A percentile compares a stretch with the other conserved stretches of the same genome.
Evolutionary conservation across 768 basidiomycete species (phyloP).

Genomic region (Boletus patriciae): DNA sequence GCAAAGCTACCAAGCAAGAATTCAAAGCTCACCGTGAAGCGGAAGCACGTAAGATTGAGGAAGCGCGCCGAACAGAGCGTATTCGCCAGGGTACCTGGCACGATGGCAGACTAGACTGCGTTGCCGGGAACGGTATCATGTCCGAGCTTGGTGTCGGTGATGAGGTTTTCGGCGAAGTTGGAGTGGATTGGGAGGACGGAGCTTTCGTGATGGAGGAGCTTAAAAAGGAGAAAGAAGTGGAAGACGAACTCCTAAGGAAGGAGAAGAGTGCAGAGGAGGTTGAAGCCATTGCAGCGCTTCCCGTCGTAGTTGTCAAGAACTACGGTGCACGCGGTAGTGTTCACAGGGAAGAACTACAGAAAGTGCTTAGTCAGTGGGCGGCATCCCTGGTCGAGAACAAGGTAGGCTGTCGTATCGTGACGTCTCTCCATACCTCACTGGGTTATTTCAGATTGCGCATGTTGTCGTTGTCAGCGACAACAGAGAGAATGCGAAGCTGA

Average conservation of each 20-base stretch:
- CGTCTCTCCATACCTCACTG: not conserved
- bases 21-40: conserved; percentile 40
- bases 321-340: conserved; percentile 60
- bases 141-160: conserved; percentile 83
- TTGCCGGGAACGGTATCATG: conserved; percentile 86
- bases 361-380: conserved; percentile 81
- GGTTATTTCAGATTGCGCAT: conserved; percentile 70
- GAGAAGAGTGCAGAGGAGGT: conserved; percentile 43
- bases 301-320: conserved; percentile 85
- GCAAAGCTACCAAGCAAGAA: conserved; percentile 41
- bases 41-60: conserved; percentile 38
- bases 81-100: conserved; percentile 75
- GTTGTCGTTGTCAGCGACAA: conserved; percentile 91
- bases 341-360: conserved; percentile 68
- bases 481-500: conserved; percentile 78
- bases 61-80: conserved; percentile 41
- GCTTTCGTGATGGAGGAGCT: conserved; percentile 18
- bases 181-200: conserved; percentile 8
- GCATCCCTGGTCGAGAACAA: conserved; percentile 78
- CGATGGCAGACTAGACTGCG: conserved; percentile 80
- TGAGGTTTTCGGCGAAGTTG: conserved; percentile 47
- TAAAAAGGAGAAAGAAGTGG: conserved; percentile 29
- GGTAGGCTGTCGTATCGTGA: conserved; percentile 39
- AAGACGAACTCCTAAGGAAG: conserved; percentile 33
- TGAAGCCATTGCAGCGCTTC: conserved; percentile 61